Evolutionary conservation across 2,329 filamentous ascomycete species (phyloP), one percentile per base, ranked within the genome.

Genomic region (Cordyceps militaris): DNA sequence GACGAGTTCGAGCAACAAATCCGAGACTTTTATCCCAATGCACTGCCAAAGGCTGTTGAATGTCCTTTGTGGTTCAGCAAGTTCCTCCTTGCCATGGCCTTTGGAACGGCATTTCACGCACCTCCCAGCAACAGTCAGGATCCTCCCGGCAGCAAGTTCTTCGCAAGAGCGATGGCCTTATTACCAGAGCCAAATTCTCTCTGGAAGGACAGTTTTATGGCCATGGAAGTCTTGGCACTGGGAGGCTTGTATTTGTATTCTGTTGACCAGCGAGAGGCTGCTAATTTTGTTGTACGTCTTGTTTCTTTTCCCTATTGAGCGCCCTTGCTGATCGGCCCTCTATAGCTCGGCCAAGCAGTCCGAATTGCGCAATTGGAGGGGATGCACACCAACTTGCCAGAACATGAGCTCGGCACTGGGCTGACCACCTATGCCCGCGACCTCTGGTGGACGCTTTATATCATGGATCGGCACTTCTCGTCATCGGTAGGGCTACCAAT

Each of bases 181-280:
- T 68, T 75, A 62, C 73, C 72, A 2, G 68, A 71, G 9, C 64
- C 67, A 14, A 62, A 64, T 1, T 63, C 65, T 0, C 38, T 73
- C 1, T 72, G 71, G 68, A 72, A 71, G 50, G 69, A 74, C 42
- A 71, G 70, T 24, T 50, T 75, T 19, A 38, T 73, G 50, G 71
- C 68, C 0, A 71, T 73, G 38, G 71, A 75, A 49, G 67, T 70
- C 5, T 50, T 74, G 19, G 70, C 71, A 1, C 55, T 73, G 57
- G 66, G 6, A 11, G 28, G 28, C 28, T 11, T 32, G 6, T 32
- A 32, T 11, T 11, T 32, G 6, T 32, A 32, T 32, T 5, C 28
- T 11, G 28, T 32, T 32, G 28, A 32, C 11, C 28, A 32, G 28
- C 5, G 28, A 11, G 28, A 32, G 28, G 5, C 28, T 5, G 28